Percentiles rank a stretch among this genome's conserved stretches.
phyloP scores from a whole-genome alignment of 805 yeast species.

The Naumovozyma castellii region DNA sequence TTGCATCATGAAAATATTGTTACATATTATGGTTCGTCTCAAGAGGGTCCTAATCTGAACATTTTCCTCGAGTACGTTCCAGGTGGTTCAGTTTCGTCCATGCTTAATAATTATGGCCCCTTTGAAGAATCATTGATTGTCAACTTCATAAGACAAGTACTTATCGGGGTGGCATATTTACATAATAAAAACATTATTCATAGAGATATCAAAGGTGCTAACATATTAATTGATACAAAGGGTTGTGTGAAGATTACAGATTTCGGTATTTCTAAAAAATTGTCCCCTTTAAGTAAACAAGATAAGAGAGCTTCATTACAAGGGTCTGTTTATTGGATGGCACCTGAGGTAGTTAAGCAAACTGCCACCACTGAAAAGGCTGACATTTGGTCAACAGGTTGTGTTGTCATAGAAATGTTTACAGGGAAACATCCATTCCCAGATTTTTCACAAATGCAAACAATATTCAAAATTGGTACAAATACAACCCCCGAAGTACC shows the following conservation, averaged over 20 bases:
- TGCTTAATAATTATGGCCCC: slow-evolving; percentile 66
- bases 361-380: slow-evolving; percentile 85
- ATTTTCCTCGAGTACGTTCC: slow-evolving; percentile 74
- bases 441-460: slow-evolving; percentile 91
- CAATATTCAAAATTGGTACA: slow-evolving; percentile 88
- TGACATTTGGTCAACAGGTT: slow-evolving; percentile 96
- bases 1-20: slow-evolving; percentile 89
- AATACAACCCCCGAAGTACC: slow-evolving; percentile 77
- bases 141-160: slow-evolving; percentile 65
- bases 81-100: slow-evolving; percentile 61
- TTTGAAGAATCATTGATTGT: slow-evolving; percentile 69
- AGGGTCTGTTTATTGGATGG: slow-evolving; percentile 98
- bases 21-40: slow-evolving; percentile 79
- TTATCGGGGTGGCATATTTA: slow-evolving; percentile 63
- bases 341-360: slow-evolving; percentile 96
- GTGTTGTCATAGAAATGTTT: slow-evolving; percentile 87
- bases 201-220: slow-evolving; percentile 84
- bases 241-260: slow-evolving; percentile 80
- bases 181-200: slow-evolving; percentile 73
- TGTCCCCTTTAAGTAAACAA: slow-evolving; percentile 43
- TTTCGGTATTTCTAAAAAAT: slow-evolving; percentile 70
- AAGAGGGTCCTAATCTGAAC: slow-evolving; percentile 60
- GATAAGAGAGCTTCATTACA: slow-evolving; percentile 65
- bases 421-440: slow-evolving; percentile 97
- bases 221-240: slow-evolving; percentile 68